These are phyloP conservation scores for Poronia punctata DNA, from an alignment of 495 filamentous ascomycete genomes.

Conservation along the genomic window DNA sequence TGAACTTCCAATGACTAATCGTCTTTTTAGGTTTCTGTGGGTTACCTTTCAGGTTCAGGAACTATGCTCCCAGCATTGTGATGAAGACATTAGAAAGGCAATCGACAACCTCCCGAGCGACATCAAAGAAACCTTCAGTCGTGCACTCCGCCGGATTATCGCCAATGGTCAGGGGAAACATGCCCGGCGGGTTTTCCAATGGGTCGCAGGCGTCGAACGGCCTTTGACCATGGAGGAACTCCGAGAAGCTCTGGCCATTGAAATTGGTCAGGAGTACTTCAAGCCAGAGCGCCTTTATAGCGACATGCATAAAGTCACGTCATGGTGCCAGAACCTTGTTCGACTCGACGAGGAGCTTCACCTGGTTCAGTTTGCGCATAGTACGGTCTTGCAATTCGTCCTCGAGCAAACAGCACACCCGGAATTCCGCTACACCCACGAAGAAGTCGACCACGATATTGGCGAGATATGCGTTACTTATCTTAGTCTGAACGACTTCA, in stretches of 20 bases:
- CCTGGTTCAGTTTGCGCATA: constrained; percentile 28
- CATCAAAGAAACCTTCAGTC: constrained; percentile 26
- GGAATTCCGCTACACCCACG: constrained; percentile 9
- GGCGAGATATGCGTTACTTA: constrained; percentile 32
- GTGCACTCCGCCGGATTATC: constrained; percentile 15
- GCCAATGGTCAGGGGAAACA: not conserved
- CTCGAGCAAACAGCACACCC: constrained; percentile 5
- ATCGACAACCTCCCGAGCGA: constrained; percentile 24
- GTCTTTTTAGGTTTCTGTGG: constrained; percentile 31
- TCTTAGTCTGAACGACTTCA: constrained; percentile 31
- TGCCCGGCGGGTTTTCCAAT: constrained; percentile 20
- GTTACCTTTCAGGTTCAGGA: constrained; percentile 27
- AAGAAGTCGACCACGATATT: constrained; percentile 8
- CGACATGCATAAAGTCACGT: constrained; percentile 21
- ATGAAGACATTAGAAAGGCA: constrained; percentile 28
- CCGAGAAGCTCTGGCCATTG: constrained; percentile 25
- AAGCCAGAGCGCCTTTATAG: constrained; percentile 13
- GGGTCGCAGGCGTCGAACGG: constrained; percentile 15
- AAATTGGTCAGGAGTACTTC: constrained; percentile 13
- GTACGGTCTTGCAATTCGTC: constrained; percentile 26
- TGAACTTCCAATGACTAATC: not conserved
- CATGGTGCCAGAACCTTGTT: constrained; percentile 24
- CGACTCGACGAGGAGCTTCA: constrained; percentile 30
- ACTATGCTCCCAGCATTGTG: constrained; percentile 26
- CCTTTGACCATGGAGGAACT: constrained; percentile 20